These are phyloP conservation scores for Cystobasidium slooffiae DNA, from an alignment of 1,284 basidiomycete genomes.

Conservation along the genomic window DNA sequence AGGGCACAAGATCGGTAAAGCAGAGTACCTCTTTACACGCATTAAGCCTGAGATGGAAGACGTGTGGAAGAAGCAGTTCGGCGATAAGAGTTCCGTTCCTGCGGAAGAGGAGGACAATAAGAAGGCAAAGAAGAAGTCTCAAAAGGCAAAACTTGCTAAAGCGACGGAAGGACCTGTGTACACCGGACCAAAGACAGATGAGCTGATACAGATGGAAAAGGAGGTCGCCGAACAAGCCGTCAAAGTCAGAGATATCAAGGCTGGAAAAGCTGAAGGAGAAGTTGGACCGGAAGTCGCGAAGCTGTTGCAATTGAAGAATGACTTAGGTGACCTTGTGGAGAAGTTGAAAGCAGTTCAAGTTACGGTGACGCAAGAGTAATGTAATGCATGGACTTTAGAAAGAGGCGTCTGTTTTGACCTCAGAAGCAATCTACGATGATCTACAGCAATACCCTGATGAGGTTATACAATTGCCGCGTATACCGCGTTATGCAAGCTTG, in stretches of 20 bases:
- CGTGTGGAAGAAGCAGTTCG: slow-evolving; percentile 79
- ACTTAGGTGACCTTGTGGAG: slow-evolving; percentile 63
- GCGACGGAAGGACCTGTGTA: slow-evolving; percentile 57
- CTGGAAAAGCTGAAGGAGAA: slow-evolving; percentile 62
- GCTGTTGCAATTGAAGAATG: slow-evolving; percentile 66
- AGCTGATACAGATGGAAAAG: slow-evolving; percentile 68
- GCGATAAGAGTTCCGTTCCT: slow-evolving; percentile 63
- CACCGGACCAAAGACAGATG: slow-evolving; percentile 66
- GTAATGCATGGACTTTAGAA: background rate
- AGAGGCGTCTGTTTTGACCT: no score
- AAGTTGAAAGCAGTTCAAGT: slow-evolving; percentile 43
- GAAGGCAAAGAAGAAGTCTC: slow-evolving; percentile 55
- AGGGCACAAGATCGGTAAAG: slow-evolving; percentile 83
- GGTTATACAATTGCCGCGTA: no score
- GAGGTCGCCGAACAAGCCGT: slow-evolving; percentile 76
- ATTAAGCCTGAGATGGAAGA: slow-evolving; percentile 91
- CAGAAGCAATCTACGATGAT: no score
- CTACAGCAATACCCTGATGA: no score
- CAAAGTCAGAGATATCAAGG: slow-evolving; percentile 70
- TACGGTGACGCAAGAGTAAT: slow-evolving; percentile 37
- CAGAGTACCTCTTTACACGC: slow-evolving; percentile 88
- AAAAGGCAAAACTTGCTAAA: slow-evolving; percentile 52
- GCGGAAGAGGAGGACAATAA: slow-evolving; percentile 58
- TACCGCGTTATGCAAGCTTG: no score
- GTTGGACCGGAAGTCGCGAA: slow-evolving; percentile 61